These are phyloP conservation scores for Entomophthora muscae DNA, from an alignment of 371 early-diverging fungal species.

Conservation along the genomic window DNA sequence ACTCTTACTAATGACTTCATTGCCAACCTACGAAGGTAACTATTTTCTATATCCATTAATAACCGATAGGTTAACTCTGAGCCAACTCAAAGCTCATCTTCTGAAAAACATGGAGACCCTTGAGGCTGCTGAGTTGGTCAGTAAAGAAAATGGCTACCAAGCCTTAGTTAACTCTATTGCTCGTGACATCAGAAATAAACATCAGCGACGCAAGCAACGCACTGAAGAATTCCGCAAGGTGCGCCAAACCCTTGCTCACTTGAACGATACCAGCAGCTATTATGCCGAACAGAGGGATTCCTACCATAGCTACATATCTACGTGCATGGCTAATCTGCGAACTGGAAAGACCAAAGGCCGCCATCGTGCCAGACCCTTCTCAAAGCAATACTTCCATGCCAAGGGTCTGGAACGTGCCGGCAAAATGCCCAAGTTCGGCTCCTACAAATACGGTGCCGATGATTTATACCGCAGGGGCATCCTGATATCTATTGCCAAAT, in stretches of 20 bases:
- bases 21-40: slow-evolving; percentile 11
- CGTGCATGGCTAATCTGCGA: slow-evolving; percentile 73
- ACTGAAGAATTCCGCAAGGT: slow-evolving; percentile 51
- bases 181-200: slow-evolving; percentile 81
- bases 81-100: slow-evolving; percentile 10
- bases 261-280: slow-evolving; percentile 64
- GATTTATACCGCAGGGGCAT: slow-evolving; percentile 85
- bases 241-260: slow-evolving; percentile 52
- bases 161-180: slow-evolving; percentile 83
- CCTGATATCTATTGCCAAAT: slow-evolving; percentile 59
- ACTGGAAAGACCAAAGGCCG: slow-evolving; percentile 56
- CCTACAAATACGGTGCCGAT: slow-evolving; percentile 91
- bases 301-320: slow-evolving; percentile 75
- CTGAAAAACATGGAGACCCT: slow-evolving; percentile 50
- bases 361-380: slow-evolving; percentile 65
- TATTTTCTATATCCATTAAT: background rate
- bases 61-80: background rate
- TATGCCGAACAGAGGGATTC: slow-evolving; percentile 67
- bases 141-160: slow-evolving; percentile 44
- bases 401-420: slow-evolving; percentile 67
- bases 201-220: slow-evolving; percentile 61
- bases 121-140: slow-evolving; percentile 42
- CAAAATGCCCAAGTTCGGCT: slow-evolving; percentile 87
- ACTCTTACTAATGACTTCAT: slow-evolving; percentile 12
- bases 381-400: slow-evolving; percentile 84